phyloP scores from a whole-genome alignment of 768 basidiomycete genomes.

The Collybia nuda region DNA sequence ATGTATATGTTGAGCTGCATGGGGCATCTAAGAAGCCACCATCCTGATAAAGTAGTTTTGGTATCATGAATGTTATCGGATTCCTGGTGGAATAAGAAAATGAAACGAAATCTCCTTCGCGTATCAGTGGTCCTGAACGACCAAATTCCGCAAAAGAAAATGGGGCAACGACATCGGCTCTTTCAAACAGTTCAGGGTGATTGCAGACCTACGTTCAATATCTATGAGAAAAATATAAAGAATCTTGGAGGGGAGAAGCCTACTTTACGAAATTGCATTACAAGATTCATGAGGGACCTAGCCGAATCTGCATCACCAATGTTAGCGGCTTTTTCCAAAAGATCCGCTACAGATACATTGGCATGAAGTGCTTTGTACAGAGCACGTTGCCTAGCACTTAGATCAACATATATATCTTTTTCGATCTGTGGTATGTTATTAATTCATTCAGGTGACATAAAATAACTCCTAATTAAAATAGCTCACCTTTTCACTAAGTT shows the following conservation, averaged over 20 bases:
- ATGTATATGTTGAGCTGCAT: conserved; percentile 39
- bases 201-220: conserved; percentile 75
- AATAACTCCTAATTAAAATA: background rate
- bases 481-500: conserved; percentile 93
- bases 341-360: conserved; percentile 92
- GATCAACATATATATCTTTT: conserved; percentile 90
- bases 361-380: conserved; percentile 89
- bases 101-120: conserved; percentile 85
- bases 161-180: conserved; percentile 93
- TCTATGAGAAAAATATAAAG: background rate
- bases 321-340: conserved; percentile 90
- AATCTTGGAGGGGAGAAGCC: conserved; percentile 4
- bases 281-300: conserved; percentile 95
- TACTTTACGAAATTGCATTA: conserved; percentile 99
- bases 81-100: conserved; percentile 86
- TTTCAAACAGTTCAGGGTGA: conserved; percentile 96
- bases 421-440: conserved; percentile 79
- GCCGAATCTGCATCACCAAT: conserved; percentile 90
- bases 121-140: conserved; percentile 74
- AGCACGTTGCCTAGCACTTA: conserved; percentile 88
- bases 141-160: conserved; percentile 87
- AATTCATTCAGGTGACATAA: background rate
- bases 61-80: conserved; percentile 79
- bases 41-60: conserved; percentile 74
- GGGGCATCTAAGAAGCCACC: conserved; percentile 74